These are phyloP conservation scores for Pilaira anomala DNA, from an alignment of 192 early-diverging fungal species.

Conservation along the genomic window DNA sequence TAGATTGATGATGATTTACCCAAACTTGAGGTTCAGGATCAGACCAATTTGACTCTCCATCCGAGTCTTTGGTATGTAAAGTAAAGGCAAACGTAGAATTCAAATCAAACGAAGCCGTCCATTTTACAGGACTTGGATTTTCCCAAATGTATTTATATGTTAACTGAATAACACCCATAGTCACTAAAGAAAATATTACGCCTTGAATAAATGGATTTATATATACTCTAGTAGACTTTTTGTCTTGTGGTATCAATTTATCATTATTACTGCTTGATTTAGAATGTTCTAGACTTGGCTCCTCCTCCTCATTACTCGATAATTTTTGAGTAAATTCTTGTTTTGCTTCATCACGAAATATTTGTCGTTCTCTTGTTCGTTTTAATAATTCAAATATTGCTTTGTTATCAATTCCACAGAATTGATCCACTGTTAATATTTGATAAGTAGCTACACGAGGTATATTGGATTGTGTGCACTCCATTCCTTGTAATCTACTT, in stretches of 20 bases:
- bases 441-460: conserved; percentile 17
- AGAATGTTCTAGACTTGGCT: no score
- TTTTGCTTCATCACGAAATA: background rate
- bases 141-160: no score
- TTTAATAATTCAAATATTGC: conserved; percentile 19
- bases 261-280: no score
- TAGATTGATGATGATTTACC: background rate
- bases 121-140: background rate
- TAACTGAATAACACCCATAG: no score
- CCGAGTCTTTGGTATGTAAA: background rate
- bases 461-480: conserved; percentile 6
- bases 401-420: conserved; percentile 7
- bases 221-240: no score
- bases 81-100: background rate
- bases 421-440: conserved; percentile 21
- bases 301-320: no score
- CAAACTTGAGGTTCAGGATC: background rate
- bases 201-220: no score
- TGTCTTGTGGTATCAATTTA: no score
- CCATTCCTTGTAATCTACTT: background rate
- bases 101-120: background rate
- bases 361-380: conserved; percentile 14
- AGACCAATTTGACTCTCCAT: background rate
- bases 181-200: no score
- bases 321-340: background rate